Evolutionary conservation across 345 rosid genomes (phyloP).

Genomic region (Combretum micranthum): DNA sequence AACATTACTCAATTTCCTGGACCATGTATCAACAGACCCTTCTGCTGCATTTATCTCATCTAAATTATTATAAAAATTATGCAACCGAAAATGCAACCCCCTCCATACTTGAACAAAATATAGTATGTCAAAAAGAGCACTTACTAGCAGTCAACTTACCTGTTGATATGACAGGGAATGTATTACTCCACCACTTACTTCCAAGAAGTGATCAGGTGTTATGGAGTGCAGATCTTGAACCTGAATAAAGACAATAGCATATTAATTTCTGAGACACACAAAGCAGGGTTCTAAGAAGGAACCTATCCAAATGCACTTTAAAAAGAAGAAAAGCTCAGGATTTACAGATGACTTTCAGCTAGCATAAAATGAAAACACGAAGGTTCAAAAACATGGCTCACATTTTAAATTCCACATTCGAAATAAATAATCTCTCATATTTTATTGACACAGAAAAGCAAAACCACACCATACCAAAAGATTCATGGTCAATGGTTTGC

Average conservation of each 20-base stretch:
- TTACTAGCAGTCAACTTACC: conserved; percentile 31
- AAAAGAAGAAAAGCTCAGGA: too few species aligned
- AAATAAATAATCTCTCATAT: background rate
- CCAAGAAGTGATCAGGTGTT: conserved; percentile 81
- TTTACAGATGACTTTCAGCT: too few species aligned
- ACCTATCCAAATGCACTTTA: too few species aligned
- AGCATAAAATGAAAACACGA: too few species aligned
- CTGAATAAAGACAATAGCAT: conserved; percentile 27
- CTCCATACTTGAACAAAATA: background rate
- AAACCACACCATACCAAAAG: conserved; percentile 52
- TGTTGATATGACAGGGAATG: conserved; percentile 96
- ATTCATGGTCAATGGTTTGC: conserved; percentile 46
- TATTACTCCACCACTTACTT: conserved; percentile 91
- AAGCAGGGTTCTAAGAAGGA: too few species aligned
- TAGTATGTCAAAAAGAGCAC: background rate
- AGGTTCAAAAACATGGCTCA: too few species aligned
- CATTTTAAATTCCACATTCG: too few species aligned
- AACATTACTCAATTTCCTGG: too few species aligned
- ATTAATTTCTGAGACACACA: background rate
- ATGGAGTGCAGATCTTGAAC: conserved; percentile 91
- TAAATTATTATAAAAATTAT: too few species aligned
- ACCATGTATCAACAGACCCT: too few species aligned
- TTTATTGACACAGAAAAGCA: conserved; percentile 4
- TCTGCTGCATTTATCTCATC: too few species aligned
- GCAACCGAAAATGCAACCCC: too few species aligned